These are phyloP conservation scores for Solanum virginianum DNA, from an alignment of 257 asterid species.

Conservation along the genomic window DNA sequence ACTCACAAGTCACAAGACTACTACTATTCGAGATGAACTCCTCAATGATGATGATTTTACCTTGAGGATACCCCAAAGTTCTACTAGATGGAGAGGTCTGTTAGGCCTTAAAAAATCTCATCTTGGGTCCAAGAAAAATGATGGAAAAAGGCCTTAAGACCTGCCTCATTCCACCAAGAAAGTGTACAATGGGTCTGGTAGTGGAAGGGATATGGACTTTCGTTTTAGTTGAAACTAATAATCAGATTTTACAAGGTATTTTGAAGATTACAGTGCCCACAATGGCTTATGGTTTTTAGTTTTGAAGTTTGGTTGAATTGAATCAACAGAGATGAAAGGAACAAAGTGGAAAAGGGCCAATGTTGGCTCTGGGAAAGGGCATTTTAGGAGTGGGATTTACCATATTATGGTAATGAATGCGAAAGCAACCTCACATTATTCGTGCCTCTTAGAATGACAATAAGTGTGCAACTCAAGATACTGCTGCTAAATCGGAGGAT, in stretches of 20 bases:
- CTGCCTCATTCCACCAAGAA: conserved; percentile 23
- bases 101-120: conserved; percentile 61
- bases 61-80: conserved; percentile 61
- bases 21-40: conserved; percentile 71
- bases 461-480: not conserved
- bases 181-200: not conserved
- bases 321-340: not conserved
- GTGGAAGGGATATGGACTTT: conserved; percentile 3
- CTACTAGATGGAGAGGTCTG: conserved; percentile 71
- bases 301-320: not conserved
- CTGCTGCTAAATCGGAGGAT: not conserved
- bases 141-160: conserved; percentile 19
- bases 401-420: not conserved
- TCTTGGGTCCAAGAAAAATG: conserved; percentile 46
- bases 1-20: conserved; percentile 1
- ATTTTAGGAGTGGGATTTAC: not conserved
- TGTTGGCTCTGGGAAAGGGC: not conserved
- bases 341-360: not conserved
- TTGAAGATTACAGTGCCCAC: not conserved
- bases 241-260: not conserved
- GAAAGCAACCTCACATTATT: not conserved
- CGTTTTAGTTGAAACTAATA: not conserved
- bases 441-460: not conserved
- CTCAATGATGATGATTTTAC: conserved; percentile 18
- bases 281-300: not conserved